Percentiles rank a stretch among this genome's conserved stretches.
These are phyloP conservation scores for Kwoniella mangroviensis DNA, from an alignment of 768 basidiomycete genomes.

Conservation along the genomic window DNA sequence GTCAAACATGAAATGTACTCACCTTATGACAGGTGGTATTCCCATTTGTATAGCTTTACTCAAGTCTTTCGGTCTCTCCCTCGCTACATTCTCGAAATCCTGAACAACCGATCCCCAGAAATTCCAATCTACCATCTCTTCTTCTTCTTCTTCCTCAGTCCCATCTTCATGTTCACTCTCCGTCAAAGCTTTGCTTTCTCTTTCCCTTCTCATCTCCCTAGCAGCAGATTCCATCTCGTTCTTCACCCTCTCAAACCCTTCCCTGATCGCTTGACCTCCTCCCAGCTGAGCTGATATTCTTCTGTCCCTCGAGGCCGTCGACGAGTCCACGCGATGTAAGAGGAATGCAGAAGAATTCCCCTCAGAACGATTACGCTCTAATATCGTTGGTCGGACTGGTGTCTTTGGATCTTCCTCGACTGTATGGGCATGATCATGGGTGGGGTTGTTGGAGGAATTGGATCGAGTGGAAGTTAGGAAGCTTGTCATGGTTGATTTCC, in stretches of 20 bases:
- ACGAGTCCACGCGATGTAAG: slow-evolving; percentile 36
- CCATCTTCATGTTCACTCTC: slow-evolving; percentile 4
- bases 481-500: slow-evolving; percentile 38
- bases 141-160: slow-evolving; percentile 18
- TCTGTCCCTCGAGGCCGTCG: slow-evolving; percentile 42
- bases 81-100: slow-evolving; percentile 87
- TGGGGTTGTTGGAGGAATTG: slow-evolving; percentile 9
- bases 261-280: slow-evolving; percentile 41
- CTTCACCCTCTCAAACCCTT: slow-evolving; percentile 52
- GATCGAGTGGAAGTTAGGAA: slow-evolving; percentile 25
- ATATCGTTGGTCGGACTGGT: slow-evolving; percentile 3
- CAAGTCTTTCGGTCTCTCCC: slow-evolving; percentile 74
- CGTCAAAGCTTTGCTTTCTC: slow-evolving; percentile 16
- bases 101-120: slow-evolving; percentile 96
- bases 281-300: slow-evolving; percentile 46
- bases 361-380: slow-evolving; percentile 19
- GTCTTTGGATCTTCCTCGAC: background rate
- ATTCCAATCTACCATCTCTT: slow-evolving; percentile 47
- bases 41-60: slow-evolving; percentile 89
- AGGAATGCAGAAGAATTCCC: slow-evolving; percentile 33
- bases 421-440: background rate
- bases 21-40: slow-evolving; percentile 91
- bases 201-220: slow-evolving; percentile 50
- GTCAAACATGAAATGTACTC: slow-evolving; percentile 59
- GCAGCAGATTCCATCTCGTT: slow-evolving; percentile 53